Evolutionary conservation across 768 basidiomycete genomes (phyloP), one percentile per base, ranked within the genome.

Genomic region (Lepiota brunneoincarnata): DNA sequence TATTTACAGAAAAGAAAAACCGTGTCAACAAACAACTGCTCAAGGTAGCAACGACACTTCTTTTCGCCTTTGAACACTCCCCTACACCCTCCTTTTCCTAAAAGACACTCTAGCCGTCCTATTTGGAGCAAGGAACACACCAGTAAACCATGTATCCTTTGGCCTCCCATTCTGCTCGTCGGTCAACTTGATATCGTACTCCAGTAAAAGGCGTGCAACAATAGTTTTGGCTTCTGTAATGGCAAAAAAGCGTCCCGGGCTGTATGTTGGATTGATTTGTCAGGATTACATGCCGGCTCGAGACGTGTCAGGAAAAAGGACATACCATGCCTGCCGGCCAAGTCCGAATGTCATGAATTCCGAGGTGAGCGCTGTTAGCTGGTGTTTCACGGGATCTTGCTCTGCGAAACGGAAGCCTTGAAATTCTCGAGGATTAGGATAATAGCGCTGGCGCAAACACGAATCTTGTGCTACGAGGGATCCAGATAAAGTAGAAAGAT

Each of bases 241-340:
- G 2, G 74, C 76, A 55, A 80, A 76, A 61, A 75, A 77, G 0
- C 78, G 69, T n/a, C 76, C 71, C 4, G 74, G 71, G 37, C 67
- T 59, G 35, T 28, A n/a, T n/a, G n/a, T 28, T 7, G 42, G 12
- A 24, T 14, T 7, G 18, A 6, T n/a, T n/a, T n/a, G n/a, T n/a
- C n/a, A n/a, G n/a, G n/a, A n/a, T n/a, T n/a, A n/a, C n/a, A n/a
- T n/a, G n/a, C n/a, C n/a, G n/a, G n/a, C n/a, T n/a, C n/a, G n/a
- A 7, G 20, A 17, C 10, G 12, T 38, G 15, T 28, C 3, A 28
- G 3, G 7, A 7, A 28, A 42, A 38, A 35, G 3, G 10, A 50
- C 58, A 20, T 35, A 59, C 58, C 58, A 67, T 18, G 59, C 64
- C 54, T 66, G 63, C 17, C 67, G 62, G 1, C 73, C 74, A 18